Evolutionary conservation across 805 yeast species (phyloP).

Genomic region (Zygosaccharomyces lentus): DNA sequence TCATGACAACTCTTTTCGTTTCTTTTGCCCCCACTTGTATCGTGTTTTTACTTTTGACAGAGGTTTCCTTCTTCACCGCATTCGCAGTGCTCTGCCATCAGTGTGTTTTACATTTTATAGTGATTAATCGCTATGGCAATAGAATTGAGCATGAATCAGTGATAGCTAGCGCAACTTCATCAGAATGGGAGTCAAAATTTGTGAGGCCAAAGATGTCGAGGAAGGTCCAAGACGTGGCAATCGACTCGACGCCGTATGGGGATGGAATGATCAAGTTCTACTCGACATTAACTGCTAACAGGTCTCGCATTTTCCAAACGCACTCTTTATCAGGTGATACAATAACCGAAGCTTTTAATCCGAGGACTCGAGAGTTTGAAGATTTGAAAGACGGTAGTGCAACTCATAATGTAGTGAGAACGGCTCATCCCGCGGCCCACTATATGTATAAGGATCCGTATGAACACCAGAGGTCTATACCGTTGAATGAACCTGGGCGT

Average conservation of each 20-base stretch:
- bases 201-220: conserved; percentile 55
- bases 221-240: conserved; percentile 52
- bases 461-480: conserved; percentile 4
- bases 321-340: conserved; percentile 42
- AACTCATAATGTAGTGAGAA: conserved; percentile 10
- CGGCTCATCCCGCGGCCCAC: conserved; percentile 3
- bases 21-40: conserved; percentile 58
- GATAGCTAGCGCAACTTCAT: conserved; percentile 53
- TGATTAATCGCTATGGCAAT: conserved; percentile 43
- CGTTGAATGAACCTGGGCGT: background rate
- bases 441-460: conserved; percentile 9
- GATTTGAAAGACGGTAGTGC: conserved; percentile 7
- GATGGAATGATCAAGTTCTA: conserved; percentile 27
- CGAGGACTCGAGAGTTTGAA: conserved; percentile 28
- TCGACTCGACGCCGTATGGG: conserved; percentile 49
- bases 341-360: conserved; percentile 33
- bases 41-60: conserved; percentile 38
- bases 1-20: conserved; percentile 47
- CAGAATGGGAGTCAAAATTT: conserved; percentile 59
- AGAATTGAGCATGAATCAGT: conserved; percentile 56
- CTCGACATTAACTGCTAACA: conserved; percentile 30
- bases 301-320: conserved; percentile 44
- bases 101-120: conserved; percentile 37
- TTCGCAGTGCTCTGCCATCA: conserved; percentile 39
- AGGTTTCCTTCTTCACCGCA: conserved; percentile 38